These are phyloP conservation scores for Sclerotiophoma versabilis DNA, from an alignment of 2,329 filamentous ascomycete species.

Conservation along the genomic window DNA sequence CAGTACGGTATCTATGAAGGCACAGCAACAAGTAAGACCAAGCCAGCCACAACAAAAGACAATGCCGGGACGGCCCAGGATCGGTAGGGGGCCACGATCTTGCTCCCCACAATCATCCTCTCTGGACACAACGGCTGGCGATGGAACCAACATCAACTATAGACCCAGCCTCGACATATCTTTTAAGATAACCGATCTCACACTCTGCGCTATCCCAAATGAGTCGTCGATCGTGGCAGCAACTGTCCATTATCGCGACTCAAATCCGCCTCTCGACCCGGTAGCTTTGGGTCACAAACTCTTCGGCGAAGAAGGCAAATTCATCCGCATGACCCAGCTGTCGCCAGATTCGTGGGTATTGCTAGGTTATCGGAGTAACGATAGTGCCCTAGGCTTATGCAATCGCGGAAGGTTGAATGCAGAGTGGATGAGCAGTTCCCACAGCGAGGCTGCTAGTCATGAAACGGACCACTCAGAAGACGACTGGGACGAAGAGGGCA, in stretches of 20 bases:
- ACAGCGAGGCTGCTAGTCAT: constrained; percentile 16
- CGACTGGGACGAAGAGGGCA: constrained; percentile 12
- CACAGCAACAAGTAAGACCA: background rate
- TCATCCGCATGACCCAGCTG: too few species aligned
- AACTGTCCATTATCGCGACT: constrained; percentile 15
- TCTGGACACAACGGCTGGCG: background rate
- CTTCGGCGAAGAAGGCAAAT: constrained; percentile 19
- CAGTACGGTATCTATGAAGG: constrained; percentile 1
- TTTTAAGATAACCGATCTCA: constrained; percentile 17
- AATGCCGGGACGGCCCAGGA: background rate
- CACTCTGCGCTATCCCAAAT: constrained; percentile 11
- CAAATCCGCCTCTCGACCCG: constrained; percentile 8
- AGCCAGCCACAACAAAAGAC: background rate
- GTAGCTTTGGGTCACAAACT: constrained; percentile 8
- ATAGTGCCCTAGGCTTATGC: constrained; percentile 8
- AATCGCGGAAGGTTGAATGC: constrained; percentile 14
- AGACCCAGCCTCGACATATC: constrained; percentile 2
- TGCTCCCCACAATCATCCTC: constrained; percentile 12
- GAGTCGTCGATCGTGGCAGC: constrained; percentile 16
- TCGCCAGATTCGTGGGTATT: too few species aligned
- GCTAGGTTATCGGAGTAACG: constrained; percentile 16
- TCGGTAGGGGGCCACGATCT: background rate
- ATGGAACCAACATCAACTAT: too few species aligned
- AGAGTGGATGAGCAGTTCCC: constrained; percentile 14
- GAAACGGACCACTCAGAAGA: constrained; percentile 18